phyloP scores from a whole-genome alignment of 805 yeast genomes.

The Candida boleticola region DNA sequence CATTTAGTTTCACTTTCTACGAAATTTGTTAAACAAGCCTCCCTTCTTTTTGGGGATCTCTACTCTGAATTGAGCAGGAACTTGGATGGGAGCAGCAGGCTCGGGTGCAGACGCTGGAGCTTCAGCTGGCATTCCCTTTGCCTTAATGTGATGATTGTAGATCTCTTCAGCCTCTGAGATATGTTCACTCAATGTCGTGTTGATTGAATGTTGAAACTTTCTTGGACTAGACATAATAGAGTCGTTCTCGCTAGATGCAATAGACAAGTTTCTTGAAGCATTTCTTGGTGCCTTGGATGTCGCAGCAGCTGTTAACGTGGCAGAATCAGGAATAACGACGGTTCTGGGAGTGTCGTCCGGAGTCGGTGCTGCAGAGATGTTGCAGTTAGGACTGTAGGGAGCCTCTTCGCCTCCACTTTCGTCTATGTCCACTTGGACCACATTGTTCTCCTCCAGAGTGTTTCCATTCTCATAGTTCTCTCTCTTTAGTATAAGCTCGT shows the following conservation, averaged over 20 bases:
- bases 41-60: not conserved
- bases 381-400: not conserved
- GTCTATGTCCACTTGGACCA: not conserved
- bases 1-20: not conserved
- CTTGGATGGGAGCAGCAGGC: too few relatives aligned
- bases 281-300: not conserved
- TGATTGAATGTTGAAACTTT: not conserved
- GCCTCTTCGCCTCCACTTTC: not conserved
- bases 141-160: too few relatives aligned
- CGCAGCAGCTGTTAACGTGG: not conserved
- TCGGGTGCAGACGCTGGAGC: too few relatives aligned
- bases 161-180: not conserved
- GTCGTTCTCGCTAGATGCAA: not conserved
- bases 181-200: not conserved
- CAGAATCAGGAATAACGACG: too few relatives aligned
- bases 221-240: not conserved
- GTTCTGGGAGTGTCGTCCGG: not conserved
- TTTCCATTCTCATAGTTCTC: slow-evolving; percentile 1
- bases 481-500: slow-evolving; percentile 10
- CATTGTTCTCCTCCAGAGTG: too few relatives aligned
- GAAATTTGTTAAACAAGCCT: not conserved
- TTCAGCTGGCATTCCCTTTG: too few relatives aligned
- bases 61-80: not conserved
- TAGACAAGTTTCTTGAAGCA: not conserved
- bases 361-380: not conserved